Percentiles rank a stretch among this genome's conserved stretches.
Conservation (phyloP, 139 green algal genomes). For the Mychonastes homosphaera region DNA sequence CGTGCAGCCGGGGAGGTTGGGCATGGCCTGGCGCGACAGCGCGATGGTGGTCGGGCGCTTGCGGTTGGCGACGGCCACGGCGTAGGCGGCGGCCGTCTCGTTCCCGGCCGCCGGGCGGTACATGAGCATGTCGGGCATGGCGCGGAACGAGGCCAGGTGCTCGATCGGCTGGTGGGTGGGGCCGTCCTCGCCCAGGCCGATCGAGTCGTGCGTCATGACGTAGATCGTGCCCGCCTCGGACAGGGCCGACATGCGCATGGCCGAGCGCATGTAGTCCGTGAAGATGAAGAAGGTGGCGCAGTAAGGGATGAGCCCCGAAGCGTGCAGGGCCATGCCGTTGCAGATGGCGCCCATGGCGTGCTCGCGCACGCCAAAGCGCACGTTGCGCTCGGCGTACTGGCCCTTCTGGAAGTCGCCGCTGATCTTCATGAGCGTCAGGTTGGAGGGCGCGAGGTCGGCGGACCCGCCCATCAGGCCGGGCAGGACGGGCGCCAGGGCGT, state of each 20-base stretch:
- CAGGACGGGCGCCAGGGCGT: constrained; percentile 79
- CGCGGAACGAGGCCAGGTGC: constrained; percentile 94
- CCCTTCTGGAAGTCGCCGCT: constrained; percentile 98
- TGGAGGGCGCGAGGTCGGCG: constrained; percentile 95
- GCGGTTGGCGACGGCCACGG: constrained; percentile 64
- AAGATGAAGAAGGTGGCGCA: constrained; percentile 99
- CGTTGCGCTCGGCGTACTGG: constrained; percentile 84
- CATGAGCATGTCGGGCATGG: constrained; percentile 97
- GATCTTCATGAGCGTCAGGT: constrained; percentile 99
- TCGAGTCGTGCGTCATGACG: constrained; percentile 99
- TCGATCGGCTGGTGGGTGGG: constrained; percentile 98
- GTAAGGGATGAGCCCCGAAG: constrained; percentile 87
- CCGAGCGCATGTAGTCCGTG: constrained; percentile 97
- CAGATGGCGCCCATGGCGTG: constrained; percentile 96
- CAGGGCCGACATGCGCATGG: constrained; percentile 92
- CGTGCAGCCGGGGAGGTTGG: constrained; percentile 74
- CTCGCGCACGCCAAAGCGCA: constrained; percentile 97
- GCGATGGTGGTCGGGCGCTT: constrained; percentile 78
- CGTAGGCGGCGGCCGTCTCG: constrained; percentile 92
- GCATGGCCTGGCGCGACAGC: constrained; percentile 93
- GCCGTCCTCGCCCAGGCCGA: constrained; percentile 98
- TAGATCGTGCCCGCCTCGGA: constrained; percentile 78
- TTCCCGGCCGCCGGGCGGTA: constrained; percentile 88
- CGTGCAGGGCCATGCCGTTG: constrained; percentile 91
- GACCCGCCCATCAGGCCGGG: constrained; percentile 91